phyloP scores from a whole-genome alignment of 768 basidiomycete species.

The Hygrophoropsis aurantiaca region DNA sequence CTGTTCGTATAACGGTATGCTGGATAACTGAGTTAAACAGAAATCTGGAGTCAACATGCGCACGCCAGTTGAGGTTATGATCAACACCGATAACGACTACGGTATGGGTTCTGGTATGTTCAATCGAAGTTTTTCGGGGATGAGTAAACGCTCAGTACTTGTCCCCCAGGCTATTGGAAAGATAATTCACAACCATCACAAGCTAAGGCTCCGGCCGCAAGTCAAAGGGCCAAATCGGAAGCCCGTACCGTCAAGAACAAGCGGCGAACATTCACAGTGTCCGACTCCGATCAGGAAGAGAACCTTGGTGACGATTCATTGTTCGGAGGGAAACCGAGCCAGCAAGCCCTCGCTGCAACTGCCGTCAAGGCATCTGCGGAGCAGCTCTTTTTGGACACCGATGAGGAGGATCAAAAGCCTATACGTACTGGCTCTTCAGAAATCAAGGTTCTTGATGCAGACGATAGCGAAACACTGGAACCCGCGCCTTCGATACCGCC shows the following conservation, averaged over 20 bases:
- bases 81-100: slow-evolving; percentile 51
- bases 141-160: not conserved
- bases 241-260: slow-evolving; percentile 12
- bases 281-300: slow-evolving; percentile 41
- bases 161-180: slow-evolving; percentile 57
- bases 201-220: slow-evolving; percentile 15
- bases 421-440: not conserved
- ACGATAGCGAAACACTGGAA: slow-evolving; percentile 5
- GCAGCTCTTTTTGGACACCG: slow-evolving; percentile 54
- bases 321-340: slow-evolving; percentile 16
- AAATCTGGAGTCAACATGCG: slow-evolving; percentile 7
- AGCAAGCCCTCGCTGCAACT: not conserved
- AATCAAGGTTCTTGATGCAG: not conserved
- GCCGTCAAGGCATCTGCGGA: slow-evolving; percentile 15
- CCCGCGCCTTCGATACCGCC: not conserved
- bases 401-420: slow-evolving; percentile 35
- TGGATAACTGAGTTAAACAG: not conserved
- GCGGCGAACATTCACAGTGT: slow-evolving; percentile 28
- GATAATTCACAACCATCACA: slow-evolving; percentile 24
- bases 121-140: slow-evolving; percentile 4
- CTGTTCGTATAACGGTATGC: not conserved
- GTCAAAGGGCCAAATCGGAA: not conserved
- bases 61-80: slow-evolving; percentile 50
- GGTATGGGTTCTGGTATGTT: slow-evolving; percentile 52
- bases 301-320: slow-evolving; percentile 8